phyloP scores from a whole-genome alignment of 805 yeast species.

The Hanseniaspora taiwanica region DNA sequence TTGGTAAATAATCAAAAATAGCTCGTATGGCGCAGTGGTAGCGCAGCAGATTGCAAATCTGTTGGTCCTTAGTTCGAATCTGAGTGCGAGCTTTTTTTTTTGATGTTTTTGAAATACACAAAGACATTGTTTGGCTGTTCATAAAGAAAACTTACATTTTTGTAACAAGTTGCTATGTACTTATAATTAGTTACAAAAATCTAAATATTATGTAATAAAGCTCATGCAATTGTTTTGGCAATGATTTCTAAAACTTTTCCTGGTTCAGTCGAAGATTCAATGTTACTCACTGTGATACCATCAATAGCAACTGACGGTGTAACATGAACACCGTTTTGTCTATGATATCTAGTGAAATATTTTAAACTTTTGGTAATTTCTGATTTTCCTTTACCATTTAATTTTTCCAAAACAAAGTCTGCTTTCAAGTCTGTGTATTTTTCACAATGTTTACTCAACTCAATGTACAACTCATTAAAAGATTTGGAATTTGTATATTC shows the following conservation, averaged over 20 bases:
- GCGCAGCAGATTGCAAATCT: conserved; percentile 99
- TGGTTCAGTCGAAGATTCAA: conserved; percentile 49
- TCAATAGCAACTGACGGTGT: conserved; percentile 68
- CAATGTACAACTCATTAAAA: conserved; percentile 41
- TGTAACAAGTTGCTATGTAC: neutral
- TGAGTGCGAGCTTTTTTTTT: conserved; percentile 66
- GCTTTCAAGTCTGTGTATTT: conserved; percentile 26
- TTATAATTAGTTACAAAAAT: neutral
- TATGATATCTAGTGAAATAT: conserved; percentile 55
- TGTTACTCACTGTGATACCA: conserved; percentile 44
- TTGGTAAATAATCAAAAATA: conserved; percentile 2
- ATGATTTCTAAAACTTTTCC: conserved; percentile 25
- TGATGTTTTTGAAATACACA: conserved; percentile 9
- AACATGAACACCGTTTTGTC: conserved; percentile 73
- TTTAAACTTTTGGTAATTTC: conserved; percentile 47
- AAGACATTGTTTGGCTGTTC: no score
- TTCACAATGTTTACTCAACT: conserved; percentile 38
- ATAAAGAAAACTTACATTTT: no score
- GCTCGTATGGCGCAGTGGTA: conserved; percentile 93
- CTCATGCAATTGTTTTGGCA: neutral
- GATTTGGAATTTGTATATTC: conserved; percentile 39
- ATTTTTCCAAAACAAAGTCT: conserved; percentile 20
- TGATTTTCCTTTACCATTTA: conserved; percentile 34
- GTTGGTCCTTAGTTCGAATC: conserved; percentile 96
- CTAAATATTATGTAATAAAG: neutral